These are phyloP conservation scores for Bombardia bombarda DNA, from an alignment of 495 filamentous ascomycete genomes.

Conservation along the genomic window DNA sequence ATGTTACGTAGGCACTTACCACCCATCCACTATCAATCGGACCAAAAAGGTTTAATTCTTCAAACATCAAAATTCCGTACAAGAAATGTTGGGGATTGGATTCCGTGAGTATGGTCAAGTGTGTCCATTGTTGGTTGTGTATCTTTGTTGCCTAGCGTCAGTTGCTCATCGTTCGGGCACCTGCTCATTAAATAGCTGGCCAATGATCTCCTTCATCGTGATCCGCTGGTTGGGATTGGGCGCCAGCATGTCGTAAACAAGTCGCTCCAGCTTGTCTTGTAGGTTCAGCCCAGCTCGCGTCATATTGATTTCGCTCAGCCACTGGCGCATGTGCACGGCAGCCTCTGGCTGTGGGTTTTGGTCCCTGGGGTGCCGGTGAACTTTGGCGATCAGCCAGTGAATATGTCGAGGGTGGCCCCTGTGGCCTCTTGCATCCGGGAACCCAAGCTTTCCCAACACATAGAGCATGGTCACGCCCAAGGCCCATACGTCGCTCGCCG, in stretches of 20 bases:
- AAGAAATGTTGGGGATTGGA: no score
- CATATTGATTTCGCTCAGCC: slow-evolving; percentile 35
- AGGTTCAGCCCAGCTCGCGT: slow-evolving; percentile 27
- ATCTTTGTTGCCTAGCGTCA: no score
- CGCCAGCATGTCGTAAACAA: slow-evolving; percentile 37
- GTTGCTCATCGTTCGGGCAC: slow-evolving; percentile 10
- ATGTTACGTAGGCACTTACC: no score
- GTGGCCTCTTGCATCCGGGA: slow-evolving; percentile 36
- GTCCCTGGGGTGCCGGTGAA: slow-evolving; percentile 16
- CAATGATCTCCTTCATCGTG: slow-evolving; percentile 31
- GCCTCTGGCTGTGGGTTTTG: slow-evolving; percentile 28
- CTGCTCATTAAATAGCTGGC: slow-evolving; percentile 26
- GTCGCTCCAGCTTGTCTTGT: slow-evolving; percentile 31
- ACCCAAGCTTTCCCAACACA: slow-evolving; percentile 36
- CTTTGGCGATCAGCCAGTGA: slow-evolving; percentile 38
- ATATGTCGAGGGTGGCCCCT: slow-evolving; percentile 33
- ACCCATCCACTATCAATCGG: no score
- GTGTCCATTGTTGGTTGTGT: no score
- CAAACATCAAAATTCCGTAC: no score
- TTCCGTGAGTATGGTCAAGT: no score
- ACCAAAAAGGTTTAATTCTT: no score
- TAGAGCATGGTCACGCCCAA: slow-evolving; percentile 44
- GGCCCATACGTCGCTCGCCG: slow-evolving; percentile 42
- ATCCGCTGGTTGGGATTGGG: slow-evolving; percentile 36
- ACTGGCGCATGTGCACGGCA: slow-evolving; percentile 35